Evolutionary conservation across 2,329 filamentous ascomycete species (phyloP).

Genomic region (Talaromyces sp.): DNA sequence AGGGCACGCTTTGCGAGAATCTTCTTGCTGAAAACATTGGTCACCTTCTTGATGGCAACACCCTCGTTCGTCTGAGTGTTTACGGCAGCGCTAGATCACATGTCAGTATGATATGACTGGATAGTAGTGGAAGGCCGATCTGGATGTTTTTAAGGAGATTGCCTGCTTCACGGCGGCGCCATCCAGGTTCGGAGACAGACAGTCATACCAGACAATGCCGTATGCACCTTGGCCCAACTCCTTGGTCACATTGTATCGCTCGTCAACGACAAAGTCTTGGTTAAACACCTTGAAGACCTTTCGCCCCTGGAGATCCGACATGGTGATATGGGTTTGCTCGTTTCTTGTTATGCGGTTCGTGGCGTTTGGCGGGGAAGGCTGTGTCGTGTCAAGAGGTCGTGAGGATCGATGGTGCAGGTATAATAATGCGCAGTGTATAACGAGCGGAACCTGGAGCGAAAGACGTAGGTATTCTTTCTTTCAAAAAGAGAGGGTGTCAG

Average conservation of each 20-base stretch:
- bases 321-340: conserved; percentile 27
- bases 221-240: conserved; percentile 97
- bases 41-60: conserved; percentile 98
- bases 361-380: not conserved
- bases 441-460: not conserved
- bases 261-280: conserved; percentile 97
- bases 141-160: not conserved
- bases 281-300: conserved; percentile 99
- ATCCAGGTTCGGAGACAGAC: not conserved
- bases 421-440: not conserved
- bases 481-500: not conserved
- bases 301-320: conserved; percentile 62
- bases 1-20: conserved; percentile 96
- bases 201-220: conserved; percentile 84
- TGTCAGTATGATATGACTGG: not conserved
- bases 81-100: conserved; percentile 66
- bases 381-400: not conserved
- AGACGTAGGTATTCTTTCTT: not conserved
- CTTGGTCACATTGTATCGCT: conserved; percentile 97
- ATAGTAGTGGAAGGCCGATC: not conserved
- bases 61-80: conserved; percentile 88
- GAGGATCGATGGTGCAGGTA: not conserved
- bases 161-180: not conserved
- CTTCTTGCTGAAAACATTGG: conserved; percentile 99
- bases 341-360: not conserved